phyloP scores from a whole-genome alignment of 768 basidiomycete species.

The Leccinellum luteum region DNA sequence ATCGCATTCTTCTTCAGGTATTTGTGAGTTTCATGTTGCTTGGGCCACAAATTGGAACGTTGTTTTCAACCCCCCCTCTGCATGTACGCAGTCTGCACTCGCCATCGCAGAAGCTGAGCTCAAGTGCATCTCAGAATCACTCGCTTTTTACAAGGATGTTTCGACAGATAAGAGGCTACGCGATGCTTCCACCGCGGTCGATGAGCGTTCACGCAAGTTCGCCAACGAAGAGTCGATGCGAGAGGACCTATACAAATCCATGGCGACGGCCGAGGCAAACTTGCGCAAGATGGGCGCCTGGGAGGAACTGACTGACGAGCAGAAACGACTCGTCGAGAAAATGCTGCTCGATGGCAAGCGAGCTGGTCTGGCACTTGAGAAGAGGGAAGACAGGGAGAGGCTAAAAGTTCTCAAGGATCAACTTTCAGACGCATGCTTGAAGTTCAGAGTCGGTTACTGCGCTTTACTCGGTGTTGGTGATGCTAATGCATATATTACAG shows the following conservation, averaged over 20 bases:
- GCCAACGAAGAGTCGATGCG: constrained; percentile 79
- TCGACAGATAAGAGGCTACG: constrained; percentile 72
- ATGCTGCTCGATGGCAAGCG: constrained; percentile 78
- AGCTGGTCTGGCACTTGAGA: constrained; percentile 71
- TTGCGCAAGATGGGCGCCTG: constrained; percentile 59
- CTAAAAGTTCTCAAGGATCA: constrained; percentile 70
- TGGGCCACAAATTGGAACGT: background rate
- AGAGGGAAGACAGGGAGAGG: constrained; percentile 50
- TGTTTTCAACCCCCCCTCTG: constrained; percentile 5
- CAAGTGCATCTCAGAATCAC: constrained; percentile 51
- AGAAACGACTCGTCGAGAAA: constrained; percentile 77
- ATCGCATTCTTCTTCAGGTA: constrained; percentile 42
- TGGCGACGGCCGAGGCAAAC: constrained; percentile 66
- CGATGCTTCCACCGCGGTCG: constrained; percentile 75
- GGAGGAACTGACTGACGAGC: constrained; percentile 62
- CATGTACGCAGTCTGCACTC: constrained; percentile 48
- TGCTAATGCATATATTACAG: constrained; percentile 30
- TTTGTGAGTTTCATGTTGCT: constrained; percentile 52
- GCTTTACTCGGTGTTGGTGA: background rate
- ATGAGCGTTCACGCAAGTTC: constrained; percentile 68
- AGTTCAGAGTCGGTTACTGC: constrained; percentile 63
- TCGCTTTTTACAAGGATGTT: constrained; percentile 82
- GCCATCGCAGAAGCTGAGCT: constrained; percentile 57
- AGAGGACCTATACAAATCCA: constrained; percentile 73
- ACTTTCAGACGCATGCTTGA: constrained; percentile 70